Conservation (phyloP, 352 stramenopile genomes). For the Phytophthora colocasiae region DNA sequence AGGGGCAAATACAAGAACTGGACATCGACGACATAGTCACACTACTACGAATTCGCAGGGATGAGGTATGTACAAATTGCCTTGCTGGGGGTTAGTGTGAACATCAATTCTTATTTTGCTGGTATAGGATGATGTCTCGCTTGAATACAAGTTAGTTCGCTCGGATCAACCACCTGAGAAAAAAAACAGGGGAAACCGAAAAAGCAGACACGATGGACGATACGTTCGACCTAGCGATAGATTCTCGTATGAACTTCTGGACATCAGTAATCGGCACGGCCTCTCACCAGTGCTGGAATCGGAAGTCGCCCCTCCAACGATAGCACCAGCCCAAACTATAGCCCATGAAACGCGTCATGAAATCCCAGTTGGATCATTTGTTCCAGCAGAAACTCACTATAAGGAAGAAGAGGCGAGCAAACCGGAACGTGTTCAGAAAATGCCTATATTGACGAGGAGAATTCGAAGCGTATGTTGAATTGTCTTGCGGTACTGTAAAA, state of each 20-base stretch:
- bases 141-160: constrained; percentile 50
- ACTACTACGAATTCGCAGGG: constrained; percentile 54
- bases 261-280: constrained; percentile 26
- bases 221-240: constrained; percentile 40
- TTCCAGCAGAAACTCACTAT: constrained; percentile 1
- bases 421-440: constrained; percentile 14
- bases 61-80: constrained; percentile 43
- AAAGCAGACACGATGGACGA: constrained; percentile 42
- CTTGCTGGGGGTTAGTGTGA: background rate
- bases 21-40: constrained; percentile 68
- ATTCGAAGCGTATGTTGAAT: constrained; percentile 35
- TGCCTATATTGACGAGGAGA: constrained; percentile 15
- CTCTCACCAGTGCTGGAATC: constrained; percentile 24
- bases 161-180: constrained; percentile 17
- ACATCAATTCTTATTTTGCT: background rate
- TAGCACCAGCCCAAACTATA: constrained; percentile 17
- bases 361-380: constrained; percentile 19
- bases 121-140: constrained; percentile 50
- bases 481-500: too few species aligned
- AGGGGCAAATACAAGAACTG: constrained; percentile 48
- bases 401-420: constrained; percentile 20
- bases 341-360: constrained; percentile 30
- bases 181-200: constrained; percentile 17
- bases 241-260: constrained; percentile 33
- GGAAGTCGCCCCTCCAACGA: constrained; percentile 3